phyloP scores from a whole-genome alignment of 164 flowering plant species.

The Vitis cinerea region DNA sequence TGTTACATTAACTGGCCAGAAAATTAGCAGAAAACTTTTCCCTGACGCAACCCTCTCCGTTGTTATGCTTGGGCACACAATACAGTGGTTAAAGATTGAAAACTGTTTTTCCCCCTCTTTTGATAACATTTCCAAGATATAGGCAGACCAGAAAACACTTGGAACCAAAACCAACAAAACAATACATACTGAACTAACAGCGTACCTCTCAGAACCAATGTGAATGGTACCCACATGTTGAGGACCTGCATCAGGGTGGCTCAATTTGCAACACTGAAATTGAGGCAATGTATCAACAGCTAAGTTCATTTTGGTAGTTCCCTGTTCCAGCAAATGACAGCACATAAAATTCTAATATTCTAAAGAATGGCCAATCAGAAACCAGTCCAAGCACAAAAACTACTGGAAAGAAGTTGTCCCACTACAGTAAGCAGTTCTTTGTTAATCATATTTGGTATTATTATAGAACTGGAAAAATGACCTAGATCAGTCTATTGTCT shows the following conservation, averaged over 20 bases:
- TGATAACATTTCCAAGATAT: background rate
- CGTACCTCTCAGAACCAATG: constrained; percentile 88
- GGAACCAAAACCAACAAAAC: background rate
- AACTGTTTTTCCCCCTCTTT: background rate
- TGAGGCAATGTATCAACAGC: constrained; percentile 83
- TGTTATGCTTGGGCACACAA: too few relatives aligned
- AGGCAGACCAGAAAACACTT: background rate
- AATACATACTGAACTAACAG: background rate
- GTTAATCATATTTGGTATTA: background rate
- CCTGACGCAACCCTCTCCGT: too few relatives aligned
- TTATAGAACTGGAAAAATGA: background rate
- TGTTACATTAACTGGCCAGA: too few relatives aligned
- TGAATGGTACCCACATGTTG: constrained; percentile 95
- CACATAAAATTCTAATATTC: background rate
- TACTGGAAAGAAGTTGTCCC: background rate
- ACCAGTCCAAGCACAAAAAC: background rate
- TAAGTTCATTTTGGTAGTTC: constrained; percentile 85
- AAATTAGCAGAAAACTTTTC: too few relatives aligned
- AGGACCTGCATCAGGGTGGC: constrained; percentile 64
- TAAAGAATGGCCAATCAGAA: background rate
- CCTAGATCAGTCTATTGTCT: too few relatives aligned
- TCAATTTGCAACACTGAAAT: constrained; percentile 64
- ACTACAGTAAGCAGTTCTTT: background rate
- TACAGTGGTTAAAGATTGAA: background rate
- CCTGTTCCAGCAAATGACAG: constrained; percentile 46